A percentile compares a stretch with the other conserved stretches of the same genome.
Evolutionary conservation across 805 yeast genomes (phyloP).

Genomic region (Ogataea zsoltii): DNA sequence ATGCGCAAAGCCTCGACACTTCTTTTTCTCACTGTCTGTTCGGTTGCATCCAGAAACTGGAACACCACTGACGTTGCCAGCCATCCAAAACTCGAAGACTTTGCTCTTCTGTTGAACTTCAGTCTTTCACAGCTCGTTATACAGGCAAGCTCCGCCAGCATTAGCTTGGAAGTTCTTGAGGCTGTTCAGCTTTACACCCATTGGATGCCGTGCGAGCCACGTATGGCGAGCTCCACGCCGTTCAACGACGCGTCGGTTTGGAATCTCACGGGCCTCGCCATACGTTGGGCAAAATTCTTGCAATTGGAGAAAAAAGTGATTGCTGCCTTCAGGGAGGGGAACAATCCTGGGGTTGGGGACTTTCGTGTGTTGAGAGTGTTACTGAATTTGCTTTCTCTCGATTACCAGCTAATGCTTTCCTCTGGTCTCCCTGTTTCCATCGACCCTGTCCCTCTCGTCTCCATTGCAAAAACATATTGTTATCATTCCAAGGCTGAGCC

Average conservation of each 20-base stretch:
- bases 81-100: conserved; percentile 12
- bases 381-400: conserved; percentile 17
- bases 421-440: conserved; percentile 20
- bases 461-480: conserved; percentile 13
- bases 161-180: conserved; percentile 18
- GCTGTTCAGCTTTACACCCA: conserved; percentile 20
- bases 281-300: conserved; percentile 17
- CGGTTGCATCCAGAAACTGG: conserved; percentile 17
- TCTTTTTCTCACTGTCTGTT: conserved; percentile 15
- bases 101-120: conserved; percentile 15
- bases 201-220: conserved; percentile 16
- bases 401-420: conserved; percentile 20
- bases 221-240: neutral
- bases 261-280: conserved; percentile 18
- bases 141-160: conserved; percentile 11
- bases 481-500: conserved; percentile 10
- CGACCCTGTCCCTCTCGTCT: conserved; percentile 18
- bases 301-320: conserved; percentile 13
- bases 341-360: conserved; percentile 10
- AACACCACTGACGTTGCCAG: neutral
- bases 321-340: conserved; percentile 7
- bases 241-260: conserved; percentile 18
- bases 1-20: conserved; percentile 13
- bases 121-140: conserved; percentile 12
- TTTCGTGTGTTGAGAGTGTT: conserved; percentile 16